Evolutionary conservation across 495 filamentous ascomycete species (phyloP).

Genomic region (Xylaria flabelliformis): DNA sequence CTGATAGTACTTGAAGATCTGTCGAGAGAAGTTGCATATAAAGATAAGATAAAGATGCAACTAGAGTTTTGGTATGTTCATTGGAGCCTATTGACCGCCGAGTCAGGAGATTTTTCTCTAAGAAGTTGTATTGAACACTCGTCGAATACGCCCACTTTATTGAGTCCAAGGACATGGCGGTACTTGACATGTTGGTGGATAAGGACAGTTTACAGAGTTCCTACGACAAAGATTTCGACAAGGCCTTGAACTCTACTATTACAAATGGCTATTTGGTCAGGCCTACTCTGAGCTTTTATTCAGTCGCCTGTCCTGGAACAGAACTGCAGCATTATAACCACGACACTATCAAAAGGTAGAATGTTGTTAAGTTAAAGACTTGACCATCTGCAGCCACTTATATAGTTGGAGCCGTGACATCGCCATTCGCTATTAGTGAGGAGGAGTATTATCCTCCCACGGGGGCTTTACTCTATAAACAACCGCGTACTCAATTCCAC

Average conservation of each 20-base stretch:
- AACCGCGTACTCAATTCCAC: not conserved
- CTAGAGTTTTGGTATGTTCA: slow-evolving; percentile 13
- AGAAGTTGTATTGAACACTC: slow-evolving; percentile 17
- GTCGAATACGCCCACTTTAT: not conserved
- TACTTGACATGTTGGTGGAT: not conserved
- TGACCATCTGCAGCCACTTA: too few relatives aligned
- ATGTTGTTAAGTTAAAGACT: too few relatives aligned
- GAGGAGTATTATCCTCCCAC: not conserved
- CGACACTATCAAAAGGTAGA: too few relatives aligned
- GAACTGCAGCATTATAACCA: too few relatives aligned
- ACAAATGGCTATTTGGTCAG: too few relatives aligned
- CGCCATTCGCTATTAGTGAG: not conserved
- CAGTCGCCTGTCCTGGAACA: too few relatives aligned
- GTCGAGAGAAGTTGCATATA: slow-evolving; percentile 36
- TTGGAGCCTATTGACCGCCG: slow-evolving; percentile 27
- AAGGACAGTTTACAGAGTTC: not conserved
- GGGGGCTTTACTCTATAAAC: not conserved
- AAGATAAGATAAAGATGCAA: slow-evolving; percentile 26
- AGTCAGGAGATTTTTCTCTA: slow-evolving; percentile 32
- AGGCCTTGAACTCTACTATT: not conserved
- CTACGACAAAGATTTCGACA: not conserved
- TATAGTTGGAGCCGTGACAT: too few relatives aligned
- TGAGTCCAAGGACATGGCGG: not conserved
- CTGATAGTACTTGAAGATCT: slow-evolving; percentile 33
- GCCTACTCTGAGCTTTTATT: not conserved